Evolutionary conservation across 768 basidiomycete species (phyloP).

Genomic region (Calvatia gigantea): DNA sequence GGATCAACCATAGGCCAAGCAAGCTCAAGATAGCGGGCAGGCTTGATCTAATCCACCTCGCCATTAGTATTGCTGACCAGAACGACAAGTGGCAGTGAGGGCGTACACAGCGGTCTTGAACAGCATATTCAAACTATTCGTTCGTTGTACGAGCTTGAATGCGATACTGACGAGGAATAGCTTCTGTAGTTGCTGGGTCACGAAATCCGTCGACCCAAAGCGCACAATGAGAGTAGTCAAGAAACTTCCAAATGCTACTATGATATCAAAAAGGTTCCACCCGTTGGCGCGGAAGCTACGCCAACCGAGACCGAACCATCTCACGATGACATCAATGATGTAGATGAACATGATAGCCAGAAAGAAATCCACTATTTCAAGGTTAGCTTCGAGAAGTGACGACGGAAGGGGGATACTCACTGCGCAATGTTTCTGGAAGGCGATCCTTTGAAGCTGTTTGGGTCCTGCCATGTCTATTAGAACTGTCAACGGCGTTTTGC

Average conservation of each 20-base stretch:
- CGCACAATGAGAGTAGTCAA: constrained; percentile 76
- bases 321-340: constrained; percentile 69
- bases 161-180: constrained; percentile 91
- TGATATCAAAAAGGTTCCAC: constrained; percentile 90
- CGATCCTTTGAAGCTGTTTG: constrained; percentile 62
- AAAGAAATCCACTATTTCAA: constrained; percentile 65
- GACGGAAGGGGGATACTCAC: constrained; percentile 34
- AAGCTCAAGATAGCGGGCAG: constrained; percentile 83
- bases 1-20: constrained; percentile 80
- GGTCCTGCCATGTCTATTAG: constrained; percentile 54
- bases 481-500: neutral
- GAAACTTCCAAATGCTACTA: constrained; percentile 78
- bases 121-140: constrained; percentile 85
- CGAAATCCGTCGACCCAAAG: constrained; percentile 47
- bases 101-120: constrained; percentile 95
- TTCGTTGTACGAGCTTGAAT: constrained; percentile 90
- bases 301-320: constrained; percentile 85
- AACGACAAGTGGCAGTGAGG: neutral
- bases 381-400: neutral
- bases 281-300: constrained; percentile 82
- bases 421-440: constrained; percentile 51
- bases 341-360: constrained; percentile 71
- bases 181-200: constrained; percentile 71
- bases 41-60: constrained; percentile 56
- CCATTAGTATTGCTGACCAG: neutral